These are phyloP conservation scores for Leishmania martiniquensis DNA, from an alignment of 208 protist genomes.

Conservation along the genomic window DNA sequence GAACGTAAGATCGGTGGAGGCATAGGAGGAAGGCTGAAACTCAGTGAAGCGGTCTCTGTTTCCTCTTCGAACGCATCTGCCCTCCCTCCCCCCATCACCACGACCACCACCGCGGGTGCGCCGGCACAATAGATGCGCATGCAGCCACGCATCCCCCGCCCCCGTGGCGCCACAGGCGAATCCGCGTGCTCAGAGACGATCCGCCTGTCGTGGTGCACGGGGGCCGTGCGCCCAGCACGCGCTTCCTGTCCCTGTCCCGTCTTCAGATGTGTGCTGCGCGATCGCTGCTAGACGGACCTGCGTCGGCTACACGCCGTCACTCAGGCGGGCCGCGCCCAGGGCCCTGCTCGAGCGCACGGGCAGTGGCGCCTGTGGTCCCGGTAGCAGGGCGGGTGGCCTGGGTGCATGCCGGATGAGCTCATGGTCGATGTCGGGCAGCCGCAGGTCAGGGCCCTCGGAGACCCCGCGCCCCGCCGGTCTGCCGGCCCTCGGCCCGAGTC, in stretches of 20 bases:
- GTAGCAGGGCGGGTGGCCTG: neutral
- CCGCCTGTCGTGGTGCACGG: neutral
- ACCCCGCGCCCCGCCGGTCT: neutral
- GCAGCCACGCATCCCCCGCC: neutral
- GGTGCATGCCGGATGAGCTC: neutral
- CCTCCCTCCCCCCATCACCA: neutral
- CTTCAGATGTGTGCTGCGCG: neutral
- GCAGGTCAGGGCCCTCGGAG: neutral
- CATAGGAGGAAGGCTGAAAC: too few species aligned
- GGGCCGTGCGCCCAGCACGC: neutral
- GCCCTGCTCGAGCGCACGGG: neutral
- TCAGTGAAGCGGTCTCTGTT: too few species aligned
- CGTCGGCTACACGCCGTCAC: neutral
- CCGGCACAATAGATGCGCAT: neutral
- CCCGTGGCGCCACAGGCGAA: neutral
- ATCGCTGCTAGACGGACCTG: neutral
- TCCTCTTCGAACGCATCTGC: too few species aligned
- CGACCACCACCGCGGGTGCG: neutral
- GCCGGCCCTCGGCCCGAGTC: neutral
- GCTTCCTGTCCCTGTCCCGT: neutral
- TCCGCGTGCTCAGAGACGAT: neutral
- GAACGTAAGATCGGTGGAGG: too few species aligned
- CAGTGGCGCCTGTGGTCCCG: neutral
- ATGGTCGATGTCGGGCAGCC: neutral
- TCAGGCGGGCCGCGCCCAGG: neutral